Conservation (phyloP, 1,284 basidiomycete species). For the Cerrena zonata region DNA sequence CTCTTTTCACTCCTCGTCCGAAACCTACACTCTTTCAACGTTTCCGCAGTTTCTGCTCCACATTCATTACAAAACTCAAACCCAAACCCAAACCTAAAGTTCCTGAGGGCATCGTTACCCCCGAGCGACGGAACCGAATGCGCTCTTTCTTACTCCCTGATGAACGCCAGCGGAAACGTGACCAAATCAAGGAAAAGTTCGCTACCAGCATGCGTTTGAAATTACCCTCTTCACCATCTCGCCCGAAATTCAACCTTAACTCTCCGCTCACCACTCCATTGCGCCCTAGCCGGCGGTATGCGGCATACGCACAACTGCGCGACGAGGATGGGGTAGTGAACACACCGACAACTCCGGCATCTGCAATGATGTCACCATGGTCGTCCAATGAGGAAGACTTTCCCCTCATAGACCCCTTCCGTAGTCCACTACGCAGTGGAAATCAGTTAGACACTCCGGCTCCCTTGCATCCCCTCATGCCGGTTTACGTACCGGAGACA, state of each 20-base stretch:
- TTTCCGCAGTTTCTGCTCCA: conserved; percentile 12
- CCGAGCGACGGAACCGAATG: conserved; percentile 1
- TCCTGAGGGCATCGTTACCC: background rate
- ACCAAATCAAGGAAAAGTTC: conserved; percentile 13
- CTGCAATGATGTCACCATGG: conserved; percentile 25
- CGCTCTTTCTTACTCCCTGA: conserved; percentile 11
- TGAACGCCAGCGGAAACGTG: conserved; percentile 6
- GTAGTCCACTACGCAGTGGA: background rate
- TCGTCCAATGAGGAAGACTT: conserved; percentile 22
- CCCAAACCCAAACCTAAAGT: conserved; percentile 3
- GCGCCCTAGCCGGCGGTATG: conserved; percentile 8
- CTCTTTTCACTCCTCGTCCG: conserved; percentile 8
- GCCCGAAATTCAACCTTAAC: background rate
- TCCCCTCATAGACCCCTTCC: background rate
- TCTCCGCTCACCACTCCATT: background rate
- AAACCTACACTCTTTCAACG: conserved; percentile 14
- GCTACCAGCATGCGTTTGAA: conserved; percentile 11
- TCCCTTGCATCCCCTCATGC: conserved; percentile 20
- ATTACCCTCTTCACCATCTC: conserved; percentile 12
- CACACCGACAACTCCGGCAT: conserved; percentile 14
- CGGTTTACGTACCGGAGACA: conserved; percentile 17
- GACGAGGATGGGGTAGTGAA: conserved; percentile 12
- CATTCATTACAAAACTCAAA: conserved; percentile 11
- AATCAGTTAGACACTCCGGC: conserved; percentile 15
- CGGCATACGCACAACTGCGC: conserved; percentile 17